Base-by-base conservation (phyloP, 2,329 filamentous ascomycete genomes). In the Tolypocladium album region DNA sequence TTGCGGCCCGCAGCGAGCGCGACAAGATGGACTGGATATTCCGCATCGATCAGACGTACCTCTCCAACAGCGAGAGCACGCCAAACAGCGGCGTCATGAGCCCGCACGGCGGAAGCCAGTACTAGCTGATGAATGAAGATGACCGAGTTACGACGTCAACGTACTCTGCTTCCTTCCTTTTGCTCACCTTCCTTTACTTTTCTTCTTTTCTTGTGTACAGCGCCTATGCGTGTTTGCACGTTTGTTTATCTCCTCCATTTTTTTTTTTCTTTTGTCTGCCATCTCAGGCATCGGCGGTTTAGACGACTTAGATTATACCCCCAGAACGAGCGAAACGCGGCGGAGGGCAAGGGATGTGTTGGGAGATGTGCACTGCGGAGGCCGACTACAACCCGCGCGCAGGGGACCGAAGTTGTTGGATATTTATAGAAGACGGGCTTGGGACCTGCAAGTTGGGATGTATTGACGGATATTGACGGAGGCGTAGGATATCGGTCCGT, bases 11-110 rank as follows among this genome's bases (percentile, higher is more conserved):
- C 61, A 93, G 86, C 67, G 93, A 97, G 76, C 83, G 87, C 56
- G 92, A 97, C 73, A 96, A 97, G 79, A 88, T 92, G 67, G 94
- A 97, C 72, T 99, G 94, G 94, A 96, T 99, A 67, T 83, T 95
- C 73, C 88, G 89, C 69, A 91, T 99, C 67, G 94, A 99, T 74
- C 89, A 96, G 78, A 90, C 88, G 58, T 85, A 82, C 65, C 73
- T 82, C 67, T 78, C 80, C 42, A 78, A 74, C 13, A 77, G 73
- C 59, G 76, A 76, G 52, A 81, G 78, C 62, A 64, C 68, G 36
- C 65, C 70, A 11, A 71, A 69, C 55, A 76, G 74, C 61, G 74
- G 74, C 17, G 64, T 75, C 58, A 67, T 68, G 58, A 76, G 73
- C 56, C 74, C 74, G 1, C 67, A 62, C 34, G 67, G 65, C 9